phyloP scores from a whole-genome alignment of 306 rosid genomes.

The Trifolium fragiferum region DNA sequence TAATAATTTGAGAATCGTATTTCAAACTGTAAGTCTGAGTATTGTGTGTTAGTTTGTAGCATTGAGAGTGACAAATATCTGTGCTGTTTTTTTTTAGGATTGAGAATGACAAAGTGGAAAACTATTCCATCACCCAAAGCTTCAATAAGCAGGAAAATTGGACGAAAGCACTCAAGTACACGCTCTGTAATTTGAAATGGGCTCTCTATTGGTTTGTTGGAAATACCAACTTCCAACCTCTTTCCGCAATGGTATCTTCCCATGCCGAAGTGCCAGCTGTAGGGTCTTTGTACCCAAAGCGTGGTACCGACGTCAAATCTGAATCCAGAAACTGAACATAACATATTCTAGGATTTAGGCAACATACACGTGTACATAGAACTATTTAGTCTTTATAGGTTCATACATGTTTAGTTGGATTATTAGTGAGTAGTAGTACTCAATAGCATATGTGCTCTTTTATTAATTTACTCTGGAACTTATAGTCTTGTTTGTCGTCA shows the following conservation, averaged over 20 bases:
- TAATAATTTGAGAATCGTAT: constrained; percentile 18
- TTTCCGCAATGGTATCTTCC: constrained; percentile 68
- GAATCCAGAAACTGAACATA: constrained; percentile 53
- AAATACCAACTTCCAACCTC: constrained; percentile 91
- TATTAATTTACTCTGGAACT: neutral
- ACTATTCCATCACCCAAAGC: constrained; percentile 90
- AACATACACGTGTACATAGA: constrained; percentile 44
- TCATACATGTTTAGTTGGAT: neutral
- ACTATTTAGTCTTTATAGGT: neutral
- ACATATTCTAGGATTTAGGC: constrained; percentile 31
- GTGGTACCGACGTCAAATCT: constrained; percentile 55
- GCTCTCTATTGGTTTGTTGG: constrained; percentile 98
- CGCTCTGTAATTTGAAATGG: constrained; percentile 97
- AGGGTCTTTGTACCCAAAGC: constrained; percentile 62
- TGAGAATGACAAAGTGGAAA: constrained; percentile 91
- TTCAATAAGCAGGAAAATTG: constrained; percentile 96
- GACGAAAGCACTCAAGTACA: constrained; percentile 97
- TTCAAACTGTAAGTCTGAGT: neutral
- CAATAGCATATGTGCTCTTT: neutral
- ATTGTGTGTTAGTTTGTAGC: constrained; percentile 10
- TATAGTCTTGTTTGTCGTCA: neutral
- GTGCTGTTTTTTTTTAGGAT: constrained; percentile 60
- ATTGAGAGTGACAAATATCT: constrained; percentile 43
- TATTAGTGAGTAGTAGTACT: constrained; percentile 12
- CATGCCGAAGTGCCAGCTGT: constrained; percentile 70